Evolutionary conservation across 345 rosid genomes (phyloP).

Genomic region (Citrus trifoliata): DNA sequence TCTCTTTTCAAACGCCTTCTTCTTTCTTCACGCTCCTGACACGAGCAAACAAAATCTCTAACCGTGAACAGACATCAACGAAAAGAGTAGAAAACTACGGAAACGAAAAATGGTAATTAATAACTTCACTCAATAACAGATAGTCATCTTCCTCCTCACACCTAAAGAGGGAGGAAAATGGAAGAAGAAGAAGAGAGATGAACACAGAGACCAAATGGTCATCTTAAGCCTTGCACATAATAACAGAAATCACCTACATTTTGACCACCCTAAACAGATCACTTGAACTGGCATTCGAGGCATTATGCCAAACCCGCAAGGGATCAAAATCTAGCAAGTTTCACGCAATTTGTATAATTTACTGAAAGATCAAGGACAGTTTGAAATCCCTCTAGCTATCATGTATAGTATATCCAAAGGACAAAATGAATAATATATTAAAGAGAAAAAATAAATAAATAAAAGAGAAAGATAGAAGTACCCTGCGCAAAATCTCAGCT

Average conservation of each 20-base stretch:
- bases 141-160: not conserved
- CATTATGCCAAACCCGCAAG: not conserved
- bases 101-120: not conserved
- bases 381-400: not conserved
- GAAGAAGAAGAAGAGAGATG: not conserved
- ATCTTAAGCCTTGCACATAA: not conserved
- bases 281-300: not conserved
- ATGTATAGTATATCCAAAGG: not conserved
- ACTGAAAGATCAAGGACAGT: not conserved
- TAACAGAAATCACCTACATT: not conserved
- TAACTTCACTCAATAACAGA: not conserved
- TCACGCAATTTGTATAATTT: not conserved
- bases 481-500: slow-evolving; percentile 70
- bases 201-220: too few relatives aligned
- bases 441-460: not conserved
- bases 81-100: not conserved
- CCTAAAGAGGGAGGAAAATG: not conserved
- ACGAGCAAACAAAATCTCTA: slow-evolving; percentile 12
- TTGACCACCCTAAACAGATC: not conserved
- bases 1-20: slow-evolving; percentile 69
- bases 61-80: not conserved
- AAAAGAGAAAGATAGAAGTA: slow-evolving; percentile 15
- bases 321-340: not conserved
- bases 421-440: not conserved
- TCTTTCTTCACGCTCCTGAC: slow-evolving; percentile 97